These are phyloP conservation scores for Cladobotryum protrusum DNA, from an alignment of 2,329 filamentous ascomycete genomes.

Conservation along the genomic window DNA sequence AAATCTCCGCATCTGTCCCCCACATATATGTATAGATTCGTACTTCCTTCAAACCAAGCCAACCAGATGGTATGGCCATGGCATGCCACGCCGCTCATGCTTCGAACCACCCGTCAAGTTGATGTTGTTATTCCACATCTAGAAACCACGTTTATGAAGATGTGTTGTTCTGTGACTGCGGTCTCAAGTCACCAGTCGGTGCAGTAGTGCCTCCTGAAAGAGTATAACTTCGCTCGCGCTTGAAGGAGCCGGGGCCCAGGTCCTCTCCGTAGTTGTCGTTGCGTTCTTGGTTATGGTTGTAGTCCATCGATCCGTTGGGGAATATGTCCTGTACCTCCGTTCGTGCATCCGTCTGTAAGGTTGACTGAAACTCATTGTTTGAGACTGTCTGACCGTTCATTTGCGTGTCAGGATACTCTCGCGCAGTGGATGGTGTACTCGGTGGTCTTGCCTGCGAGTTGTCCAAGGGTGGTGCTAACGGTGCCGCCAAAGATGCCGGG, in stretches of 20 bases:
- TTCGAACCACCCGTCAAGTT: no score
- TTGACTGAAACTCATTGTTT: slow-evolving; percentile 44
- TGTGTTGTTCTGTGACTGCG: neutral
- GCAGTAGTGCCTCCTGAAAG: neutral
- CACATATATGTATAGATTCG: neutral
- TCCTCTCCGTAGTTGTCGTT: slow-evolving; percentile 6
- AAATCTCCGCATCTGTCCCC: neutral
- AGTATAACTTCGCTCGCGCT: slow-evolving; percentile 8
- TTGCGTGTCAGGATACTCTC: slow-evolving; percentile 48
- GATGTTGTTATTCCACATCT: no score
- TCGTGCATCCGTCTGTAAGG: slow-evolving; percentile 25
- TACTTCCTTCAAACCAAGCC: neutral
- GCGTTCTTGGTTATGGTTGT: slow-evolving; percentile 7
- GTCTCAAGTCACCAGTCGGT: slow-evolving; percentile 1
- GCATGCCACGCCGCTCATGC: no score
- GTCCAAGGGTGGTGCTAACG: slow-evolving; percentile 8
- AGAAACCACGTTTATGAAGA: neutral
- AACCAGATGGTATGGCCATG: no score
- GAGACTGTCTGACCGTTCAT: slow-evolving; percentile 50
- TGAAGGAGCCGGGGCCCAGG: slow-evolving; percentile 1
- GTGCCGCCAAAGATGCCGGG: slow-evolving; percentile 43
- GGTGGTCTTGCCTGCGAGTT: slow-evolving; percentile 11
- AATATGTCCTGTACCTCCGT: slow-evolving; percentile 43
- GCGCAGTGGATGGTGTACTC: slow-evolving; percentile 26
- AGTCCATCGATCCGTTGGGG: slow-evolving; percentile 26